Conservation (phyloP, 2,329 filamentous ascomycete species). For the Aspergillus uvarum region DNA sequence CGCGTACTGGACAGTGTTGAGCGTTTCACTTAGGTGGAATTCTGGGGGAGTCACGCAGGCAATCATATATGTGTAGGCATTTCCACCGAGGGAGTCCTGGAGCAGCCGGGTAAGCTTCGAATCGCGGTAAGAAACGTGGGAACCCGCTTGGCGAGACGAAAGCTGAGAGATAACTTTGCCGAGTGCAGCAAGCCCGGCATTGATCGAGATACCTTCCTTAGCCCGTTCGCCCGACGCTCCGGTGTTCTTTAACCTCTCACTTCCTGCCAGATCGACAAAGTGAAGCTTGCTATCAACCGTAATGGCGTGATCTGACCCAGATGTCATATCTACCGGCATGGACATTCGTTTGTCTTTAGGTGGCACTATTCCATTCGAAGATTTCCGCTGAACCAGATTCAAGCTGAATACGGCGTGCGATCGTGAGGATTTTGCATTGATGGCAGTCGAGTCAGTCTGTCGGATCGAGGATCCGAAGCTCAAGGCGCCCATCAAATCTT, state of each 20-base stretch:
- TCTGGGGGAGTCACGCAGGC: conserved; percentile 95
- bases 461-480: conserved; percentile 92
- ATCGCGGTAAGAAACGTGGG: conserved; percentile 95
- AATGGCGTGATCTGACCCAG: conserved; percentile 61
- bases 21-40: conserved; percentile 94
- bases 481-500: conserved; percentile 84
- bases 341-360: conserved; percentile 80
- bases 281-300: conserved; percentile 98
- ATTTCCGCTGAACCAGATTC: conserved; percentile 80
- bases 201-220: conserved; percentile 96
- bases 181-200: conserved; percentile 87
- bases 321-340: conserved; percentile 77
- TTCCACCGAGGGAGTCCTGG: conserved; percentile 94
- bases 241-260: conserved; percentile 95
- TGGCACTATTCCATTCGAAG: conserved; percentile 44
- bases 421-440: conserved; percentile 95
- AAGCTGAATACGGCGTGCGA: conserved; percentile 97
- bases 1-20: conserved; percentile 97
- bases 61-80: conserved; percentile 99
- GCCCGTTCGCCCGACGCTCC: conserved; percentile 92
- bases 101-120: conserved; percentile 93
- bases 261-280: conserved; percentile 96
- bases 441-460: conserved; percentile 94
- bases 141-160: conserved; percentile 80
- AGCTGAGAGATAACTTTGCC: conserved; percentile 98